Conservation (phyloP, 345 rosid species). For the Litchi chinensis region DNA sequence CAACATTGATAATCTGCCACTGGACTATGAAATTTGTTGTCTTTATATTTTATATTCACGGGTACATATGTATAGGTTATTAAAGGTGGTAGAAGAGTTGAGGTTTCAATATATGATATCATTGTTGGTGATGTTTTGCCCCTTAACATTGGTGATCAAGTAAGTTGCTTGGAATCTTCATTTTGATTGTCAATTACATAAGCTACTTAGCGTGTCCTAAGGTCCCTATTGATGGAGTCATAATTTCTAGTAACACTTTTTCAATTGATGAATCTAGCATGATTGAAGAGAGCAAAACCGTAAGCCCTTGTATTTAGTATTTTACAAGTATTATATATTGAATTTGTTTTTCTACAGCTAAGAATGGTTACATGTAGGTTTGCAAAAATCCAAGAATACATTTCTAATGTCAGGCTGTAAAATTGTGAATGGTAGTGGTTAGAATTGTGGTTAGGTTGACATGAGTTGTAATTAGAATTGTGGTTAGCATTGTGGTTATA, state of each 20-base stretch:
- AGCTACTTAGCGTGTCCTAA: no score
- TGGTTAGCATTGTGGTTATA: no score
- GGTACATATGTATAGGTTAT: conserved; percentile 52
- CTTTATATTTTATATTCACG: background rate
- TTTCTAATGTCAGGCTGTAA: conserved; percentile 99
- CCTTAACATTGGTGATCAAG: conserved; percentile 98
- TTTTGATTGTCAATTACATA: background rate
- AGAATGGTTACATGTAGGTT: conserved; percentile 50
- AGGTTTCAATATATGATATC: conserved; percentile 90
- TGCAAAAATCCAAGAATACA: conserved; percentile 74
- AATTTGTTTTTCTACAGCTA: conserved; percentile 19
- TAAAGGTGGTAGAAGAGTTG: conserved; percentile 79
- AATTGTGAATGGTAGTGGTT: conserved; percentile 97
- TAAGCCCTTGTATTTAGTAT: conserved; percentile 29
- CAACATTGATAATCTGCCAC: conserved; percentile 5
- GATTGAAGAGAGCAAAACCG: conserved; percentile 99
- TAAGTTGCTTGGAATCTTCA: conserved; percentile 24
- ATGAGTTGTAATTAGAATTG: no score
- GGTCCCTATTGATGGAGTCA: no score
- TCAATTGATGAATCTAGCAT: conserved; percentile 98
- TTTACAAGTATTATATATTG: conserved; percentile 4
- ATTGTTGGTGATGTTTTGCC: conserved; percentile 96
- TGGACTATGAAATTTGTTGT: conserved; percentile 9
- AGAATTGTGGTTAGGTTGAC: no score
- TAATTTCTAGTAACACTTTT: conserved; percentile 83